Percentiles rank a stretch among this genome's conserved stretches.
phyloP scores from a whole-genome alignment of 2,329 filamentous ascomycete species.

The Chaetomiaceae sp. region DNA sequence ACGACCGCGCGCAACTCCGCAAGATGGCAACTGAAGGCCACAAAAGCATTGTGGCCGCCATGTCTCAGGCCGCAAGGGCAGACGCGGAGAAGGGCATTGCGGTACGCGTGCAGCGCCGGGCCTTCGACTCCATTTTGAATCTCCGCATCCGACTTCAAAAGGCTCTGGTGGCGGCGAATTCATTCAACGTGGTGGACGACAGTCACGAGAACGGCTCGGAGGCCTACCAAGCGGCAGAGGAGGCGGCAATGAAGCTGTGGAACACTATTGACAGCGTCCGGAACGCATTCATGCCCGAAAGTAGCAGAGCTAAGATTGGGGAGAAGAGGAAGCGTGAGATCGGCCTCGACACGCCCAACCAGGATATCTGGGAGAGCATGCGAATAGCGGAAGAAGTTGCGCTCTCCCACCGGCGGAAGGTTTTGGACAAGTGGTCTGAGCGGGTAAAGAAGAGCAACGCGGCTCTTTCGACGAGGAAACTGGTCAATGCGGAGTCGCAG shows the following conservation, averaged over 20 bases:
- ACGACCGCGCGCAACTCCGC: slow-evolving; percentile 52
- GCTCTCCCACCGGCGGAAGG: slow-evolving; percentile 57
- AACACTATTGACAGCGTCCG: slow-evolving; percentile 70
- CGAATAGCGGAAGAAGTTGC: slow-evolving; percentile 56
- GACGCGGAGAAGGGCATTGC: slow-evolving; percentile 82
- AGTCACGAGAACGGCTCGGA: slow-evolving; percentile 36
- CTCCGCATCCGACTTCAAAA: slow-evolving; percentile 91
- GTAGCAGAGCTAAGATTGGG: slow-evolving; percentile 39
- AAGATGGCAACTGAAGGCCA: slow-evolving; percentile 64
- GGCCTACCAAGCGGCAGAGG: slow-evolving; percentile 71
- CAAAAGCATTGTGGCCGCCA: slow-evolving; percentile 56
- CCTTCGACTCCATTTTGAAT: slow-evolving; percentile 85
- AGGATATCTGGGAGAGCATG: slow-evolving; percentile 68
- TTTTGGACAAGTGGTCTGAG: slow-evolving; percentile 84
- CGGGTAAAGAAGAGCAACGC: slow-evolving; percentile 63
- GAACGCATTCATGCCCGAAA: slow-evolving; percentile 49
- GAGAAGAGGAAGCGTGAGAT: slow-evolving; percentile 56
- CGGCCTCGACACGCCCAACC: slow-evolving; percentile 50
- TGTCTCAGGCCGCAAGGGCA: slow-evolving; percentile 59
- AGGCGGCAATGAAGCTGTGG: slow-evolving; percentile 78
- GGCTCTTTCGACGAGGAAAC: slow-evolving; percentile 51
- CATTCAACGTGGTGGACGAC: slow-evolving; percentile 47
- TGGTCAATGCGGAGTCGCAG: slow-evolving; percentile 46
- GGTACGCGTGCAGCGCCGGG: slow-evolving; percentile 76
- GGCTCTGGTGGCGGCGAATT: slow-evolving; percentile 75